Base-by-base conservation (phyloP, 371 early-diverging fungal genomes). In the Nematocida minor region DNA sequence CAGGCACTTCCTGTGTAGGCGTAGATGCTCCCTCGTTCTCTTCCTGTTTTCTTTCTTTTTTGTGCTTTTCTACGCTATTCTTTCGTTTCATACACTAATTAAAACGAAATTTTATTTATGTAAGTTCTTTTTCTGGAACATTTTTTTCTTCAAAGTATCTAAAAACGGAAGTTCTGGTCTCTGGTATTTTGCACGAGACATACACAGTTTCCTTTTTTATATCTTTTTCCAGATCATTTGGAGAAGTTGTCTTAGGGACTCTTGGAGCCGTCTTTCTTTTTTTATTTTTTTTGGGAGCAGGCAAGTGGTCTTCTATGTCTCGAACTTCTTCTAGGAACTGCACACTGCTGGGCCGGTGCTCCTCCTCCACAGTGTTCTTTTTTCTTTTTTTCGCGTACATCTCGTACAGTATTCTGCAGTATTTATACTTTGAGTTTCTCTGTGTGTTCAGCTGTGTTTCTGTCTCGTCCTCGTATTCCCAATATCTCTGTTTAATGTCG, bases 61-160 rank as follows among this genome's bases (percentile, higher is more conserved):
- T 69, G 20, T 48, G 25, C 14, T 18, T 14, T 55, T 55, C 44
- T 38, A 7, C 38, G n/a, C 60, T 34, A n/a, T n/a, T 44, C 57
- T 60, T 69, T 53, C 68, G 53, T 51, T 27, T 68, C 68, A 44
- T 53, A n/a, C 14, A 2, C 60, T 53, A 60, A 64, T 64, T 51
- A 74, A 74, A 74, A 74, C 77, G 77, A 74, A 74, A 74, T 74
- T 74, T 74, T 74, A 74, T 74, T 74, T 74, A 74, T 74, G 11
- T 32, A 11, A 18, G 18, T 20, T 44, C 31, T 44, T 44, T 62
- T 62, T 62, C 63, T 62, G 31, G 63, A 62, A 62, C 7, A 62
- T 62, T 62, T 62, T 32, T 27, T 27, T 42, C 2, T 44, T 62
- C 9, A 9, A n/a, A 25, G 6, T 44, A 9, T 41, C 11, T 62